Evolutionary conservation across 371 early-diverging fungal species (phyloP), one percentile per base, ranked within the genome.

Genomic region (Dinochytrium kinnereticum): DNA sequence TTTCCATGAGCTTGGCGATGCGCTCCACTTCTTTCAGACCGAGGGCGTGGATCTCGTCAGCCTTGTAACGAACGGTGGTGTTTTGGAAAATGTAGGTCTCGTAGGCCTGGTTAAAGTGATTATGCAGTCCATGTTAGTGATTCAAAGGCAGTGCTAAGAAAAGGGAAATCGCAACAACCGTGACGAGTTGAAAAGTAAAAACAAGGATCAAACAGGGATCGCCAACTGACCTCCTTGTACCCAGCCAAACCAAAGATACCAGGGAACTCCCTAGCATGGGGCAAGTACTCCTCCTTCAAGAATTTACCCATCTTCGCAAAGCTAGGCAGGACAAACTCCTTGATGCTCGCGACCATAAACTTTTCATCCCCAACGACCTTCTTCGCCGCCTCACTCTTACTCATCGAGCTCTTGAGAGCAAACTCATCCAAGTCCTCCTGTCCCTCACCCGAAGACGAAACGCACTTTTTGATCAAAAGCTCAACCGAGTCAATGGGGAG

Each of bases 251-350:
- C 81, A 64, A 75, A 79, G 44, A 82, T 37, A 2, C 83, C 83
- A 40, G 70, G 64, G 51, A 38, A 17, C 15, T 38, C 31, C 31
- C 83, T 76, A 15, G 79, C 81, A 70, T 80, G 79, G 15, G 51
- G 83, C 21, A 74, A 31, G 65, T 82, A 82, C 76, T 82, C 83
- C 61, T 75, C 74, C 64, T 71, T 70, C 64, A 82, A 69, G 55
- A 81, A 82, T 31, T 59, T 73, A 31, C 68, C 51, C 38, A 76
- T 66, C 39, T 71, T 74, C 28, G 59, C 53, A 64, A 68, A 74
- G 1, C 76, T 75, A 13, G 77, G 75, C 7, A 79, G 33, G n/a
- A 81, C 59, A 19, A 26, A 10, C 39, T 72, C 68, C 21, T 68
- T 53, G 51, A 81, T 77, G 2, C 65, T 53, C 24, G 55, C 59